Base-by-base conservation (phyloP, 192 early-diverging fungal species). In the Oehlia diaphana region DNA sequence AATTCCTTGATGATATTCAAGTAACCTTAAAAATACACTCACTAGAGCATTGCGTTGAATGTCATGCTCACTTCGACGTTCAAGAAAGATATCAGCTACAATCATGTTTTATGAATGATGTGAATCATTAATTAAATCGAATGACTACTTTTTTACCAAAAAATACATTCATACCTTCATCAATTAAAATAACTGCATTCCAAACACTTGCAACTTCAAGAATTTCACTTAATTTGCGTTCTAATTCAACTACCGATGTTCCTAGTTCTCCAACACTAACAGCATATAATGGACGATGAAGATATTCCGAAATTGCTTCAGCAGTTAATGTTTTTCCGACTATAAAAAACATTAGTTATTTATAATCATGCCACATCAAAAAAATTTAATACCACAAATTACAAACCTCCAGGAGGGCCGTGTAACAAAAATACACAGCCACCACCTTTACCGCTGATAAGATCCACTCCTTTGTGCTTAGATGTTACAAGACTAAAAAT, bases 1-100 rank as follows among this genome's bases (percentile, higher is more conserved):
- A 63, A 92, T 91, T 4, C 90, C 90, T 39, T 82, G 86, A 62
- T 91, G 88, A 72, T 92, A 91, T 80, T 91, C 90, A 21, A 91
- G 68, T 50, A 91, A 72, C 9, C 89, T 78, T 23, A 91, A 81
- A 82, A 91, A 87, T 47, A 92, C 86, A 63, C 87, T 83, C 3
- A 90, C 89, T 82, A 90, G 82, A 47, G 88, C 84, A 74, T 89
- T 91, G 5, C 89, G 79, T n/a, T 87, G 49, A 9, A 91, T 80
- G 68, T 91, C 90, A 65, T 75, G 68, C 2, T 80, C 76, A 13
- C 76, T 80, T 10, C 90, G 74, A 72, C 87, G 84, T 81, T 91
- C 89, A 64, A 91, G 69, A 71, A 91, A 90, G 5, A 91, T 87
- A 72, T 91, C 90, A 4, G 88, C 90, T 78, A 26, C 0, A 2